Evolutionary conservation across 345 rosid genomes (phyloP).

Genomic region (Pistacia vera): DNA sequence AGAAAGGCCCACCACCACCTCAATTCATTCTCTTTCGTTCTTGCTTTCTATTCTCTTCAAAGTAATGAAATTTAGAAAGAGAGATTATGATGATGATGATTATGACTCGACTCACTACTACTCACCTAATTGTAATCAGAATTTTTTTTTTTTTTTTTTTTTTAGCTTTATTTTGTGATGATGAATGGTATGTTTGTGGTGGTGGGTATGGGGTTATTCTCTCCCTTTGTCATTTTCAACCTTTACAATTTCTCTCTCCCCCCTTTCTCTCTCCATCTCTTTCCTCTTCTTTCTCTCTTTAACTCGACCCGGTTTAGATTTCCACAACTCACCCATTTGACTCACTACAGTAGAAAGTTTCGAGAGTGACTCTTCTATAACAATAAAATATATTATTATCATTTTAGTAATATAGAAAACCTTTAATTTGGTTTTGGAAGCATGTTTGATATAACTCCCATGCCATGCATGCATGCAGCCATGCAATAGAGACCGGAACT

Average conservation of each 20-base stretch:
- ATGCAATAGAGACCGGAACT: no score
- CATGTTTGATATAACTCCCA: background rate
- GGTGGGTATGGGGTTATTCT: constrained; percentile 45
- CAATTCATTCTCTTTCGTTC: background rate
- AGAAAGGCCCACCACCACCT: background rate
- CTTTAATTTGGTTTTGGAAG: no score
- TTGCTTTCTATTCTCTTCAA: background rate
- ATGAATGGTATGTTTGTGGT: constrained; percentile 52
- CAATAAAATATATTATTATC: no score
- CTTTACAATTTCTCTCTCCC: constrained; percentile 39
- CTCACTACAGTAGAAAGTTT: background rate
- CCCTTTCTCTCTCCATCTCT: background rate
- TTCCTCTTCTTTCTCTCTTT: background rate
- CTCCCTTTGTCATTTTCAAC: constrained; percentile 53
- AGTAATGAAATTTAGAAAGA: background rate
- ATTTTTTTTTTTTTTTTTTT: no score
- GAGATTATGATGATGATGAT: background rate
- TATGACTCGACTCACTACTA: background rate
- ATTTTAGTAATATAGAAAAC: no score
- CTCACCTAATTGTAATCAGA: background rate
- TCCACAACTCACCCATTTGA: constrained; percentile 20
- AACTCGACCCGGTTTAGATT: background rate
- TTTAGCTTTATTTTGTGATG: constrained; percentile 14
- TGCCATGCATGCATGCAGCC: background rate
- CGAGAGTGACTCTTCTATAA: no score